Conservation (phyloP, 2,329 filamentous ascomycete species). For the Calonectria leucothoes region DNA sequence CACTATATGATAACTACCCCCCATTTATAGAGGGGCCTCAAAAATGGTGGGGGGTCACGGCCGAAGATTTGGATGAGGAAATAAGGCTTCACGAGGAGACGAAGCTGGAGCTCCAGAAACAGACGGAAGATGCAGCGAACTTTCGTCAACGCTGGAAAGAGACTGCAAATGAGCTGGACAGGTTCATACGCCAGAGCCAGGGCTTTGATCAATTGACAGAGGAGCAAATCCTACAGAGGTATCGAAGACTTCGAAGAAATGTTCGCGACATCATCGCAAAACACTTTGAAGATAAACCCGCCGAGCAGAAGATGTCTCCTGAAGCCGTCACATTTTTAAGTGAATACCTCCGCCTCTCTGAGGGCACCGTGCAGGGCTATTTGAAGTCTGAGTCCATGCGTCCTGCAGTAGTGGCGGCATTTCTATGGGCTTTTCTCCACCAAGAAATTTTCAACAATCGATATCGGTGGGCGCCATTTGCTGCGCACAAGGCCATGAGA, state of each 20-base stretch:
- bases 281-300: background rate
- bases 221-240: background rate
- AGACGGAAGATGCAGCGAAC: background rate
- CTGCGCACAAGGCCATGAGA: background rate
- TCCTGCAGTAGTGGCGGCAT: background rate
- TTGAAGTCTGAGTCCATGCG: background rate
- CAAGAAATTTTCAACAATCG: background rate
- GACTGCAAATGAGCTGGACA: background rate
- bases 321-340: background rate
- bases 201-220: background rate
- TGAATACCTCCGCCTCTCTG: background rate
- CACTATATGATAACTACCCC: background rate
- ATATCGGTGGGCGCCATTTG: background rate
- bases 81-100: background rate
- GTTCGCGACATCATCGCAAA: background rate
- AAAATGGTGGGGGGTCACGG: too few relatives aligned
- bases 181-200: background rate
- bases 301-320: background rate
- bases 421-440: background rate
- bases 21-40: background rate
- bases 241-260: background rate
- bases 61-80: background rate
- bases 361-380: background rate
- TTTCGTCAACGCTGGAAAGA: background rate
- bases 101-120: background rate